Evolutionary conservation across 495 filamentous ascomycete genomes (phyloP), one percentile per base, ranked within the genome.

Genomic region (Xylaria longipes): DNA sequence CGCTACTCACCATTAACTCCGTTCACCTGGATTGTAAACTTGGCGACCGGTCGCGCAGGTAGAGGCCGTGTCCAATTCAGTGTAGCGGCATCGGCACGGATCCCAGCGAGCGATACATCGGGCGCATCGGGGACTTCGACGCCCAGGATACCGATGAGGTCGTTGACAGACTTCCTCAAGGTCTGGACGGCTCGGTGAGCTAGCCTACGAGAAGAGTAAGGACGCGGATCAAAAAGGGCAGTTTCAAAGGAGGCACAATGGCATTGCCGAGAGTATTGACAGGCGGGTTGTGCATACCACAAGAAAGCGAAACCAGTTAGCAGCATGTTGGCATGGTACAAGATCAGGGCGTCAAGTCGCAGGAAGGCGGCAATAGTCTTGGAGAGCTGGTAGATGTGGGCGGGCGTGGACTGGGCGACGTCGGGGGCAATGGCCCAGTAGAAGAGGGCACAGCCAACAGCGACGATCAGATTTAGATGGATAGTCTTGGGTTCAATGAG

Each of bases 1-100:
- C 50, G 15, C 50, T 27, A 82, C 87, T 80, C 81, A 97, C 94
- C 93, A 83, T 94, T 94, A 43, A 93, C 90, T 43, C 95, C 95
- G 77, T 99, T 98, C 67, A 98, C 90, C 74, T 97, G 93, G 46
- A 99, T 94, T 29, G 95, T 88, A 78, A 97, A 93, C 82, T 94
- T 96, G 17, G 92, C 86, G 64, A 95, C 91, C 15, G 92, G 91
- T 69, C 92, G 91, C 66, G 90, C 91, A 76, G 90, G 87, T 52
- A 92, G 90, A 1, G 92, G 91, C 63, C 92, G 87, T 65, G 93
- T 94, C 94, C 95, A 98, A 76, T 95, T 94, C 20, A 99, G 86
- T n/a, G 93, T 91, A 35, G 97, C 91, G 54, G 93, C 92, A 76
- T 95, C 93, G 33, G 93, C 85, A 63, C 91, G 91, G 71, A 99